These are phyloP conservation scores for Eucalyptus brandiana DNA, from an alignment of 345 rosid genomes.

Conservation along the genomic window DNA sequence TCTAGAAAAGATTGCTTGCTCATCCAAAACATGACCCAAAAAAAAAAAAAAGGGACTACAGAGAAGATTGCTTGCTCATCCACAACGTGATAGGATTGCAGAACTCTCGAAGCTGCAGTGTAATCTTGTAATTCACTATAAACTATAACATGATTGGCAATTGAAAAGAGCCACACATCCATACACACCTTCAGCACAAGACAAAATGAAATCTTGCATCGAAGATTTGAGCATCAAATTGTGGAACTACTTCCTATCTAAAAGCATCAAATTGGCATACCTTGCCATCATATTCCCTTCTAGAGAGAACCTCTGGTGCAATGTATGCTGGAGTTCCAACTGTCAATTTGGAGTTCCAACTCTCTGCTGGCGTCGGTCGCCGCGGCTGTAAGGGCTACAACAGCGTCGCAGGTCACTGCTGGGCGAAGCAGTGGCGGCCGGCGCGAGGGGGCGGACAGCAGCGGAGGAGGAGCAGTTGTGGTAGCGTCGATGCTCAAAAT, in stretches of 20 bases:
- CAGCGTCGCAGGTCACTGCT: too few species aligned
- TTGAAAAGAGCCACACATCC: background rate
- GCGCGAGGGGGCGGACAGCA: too few species aligned
- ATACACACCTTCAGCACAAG: background rate
- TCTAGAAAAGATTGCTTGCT: background rate
- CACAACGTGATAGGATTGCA: background rate
- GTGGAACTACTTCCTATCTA: background rate
- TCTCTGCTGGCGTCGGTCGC: too few species aligned
- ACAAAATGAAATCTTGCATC: background rate
- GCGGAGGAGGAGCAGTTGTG: too few species aligned
- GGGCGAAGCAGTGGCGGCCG: too few species aligned
- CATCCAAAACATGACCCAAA: background rate
- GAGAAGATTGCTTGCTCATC: background rate
- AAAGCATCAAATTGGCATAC: conserved; percentile 4
- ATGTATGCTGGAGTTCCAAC: conserved; percentile 51
- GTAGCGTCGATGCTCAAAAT: too few species aligned
- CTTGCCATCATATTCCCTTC: conserved; percentile 49
- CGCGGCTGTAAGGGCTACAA: too few species aligned
- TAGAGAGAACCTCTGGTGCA: conserved; percentile 44
- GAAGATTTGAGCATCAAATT: background rate
- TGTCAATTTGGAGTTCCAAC: conserved; percentile 40
- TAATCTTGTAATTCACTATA: background rate
- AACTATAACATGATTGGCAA: background rate
- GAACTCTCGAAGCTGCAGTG: background rate
- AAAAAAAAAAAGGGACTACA: background rate